Conservation (phyloP, 1,139 yeast genomes). For the Kurtzmaniella natalensis region DNA sequence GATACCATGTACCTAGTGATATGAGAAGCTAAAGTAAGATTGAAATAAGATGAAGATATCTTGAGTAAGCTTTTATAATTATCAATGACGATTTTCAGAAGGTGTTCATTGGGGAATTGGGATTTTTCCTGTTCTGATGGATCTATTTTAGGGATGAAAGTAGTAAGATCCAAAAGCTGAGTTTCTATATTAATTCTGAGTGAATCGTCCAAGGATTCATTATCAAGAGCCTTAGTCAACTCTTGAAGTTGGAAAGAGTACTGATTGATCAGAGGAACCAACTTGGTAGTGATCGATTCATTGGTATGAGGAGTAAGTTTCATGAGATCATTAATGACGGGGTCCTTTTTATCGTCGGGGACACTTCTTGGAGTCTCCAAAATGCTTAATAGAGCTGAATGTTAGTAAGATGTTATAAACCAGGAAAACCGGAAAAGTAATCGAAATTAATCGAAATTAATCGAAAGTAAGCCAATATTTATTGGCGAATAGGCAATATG, state of each 20-base stretch:
- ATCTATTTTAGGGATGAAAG: conserved; percentile 20
- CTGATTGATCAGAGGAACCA: conserved; percentile 15
- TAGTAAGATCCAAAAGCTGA: conserved; percentile 23
- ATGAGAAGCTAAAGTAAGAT: conserved; percentile 34
- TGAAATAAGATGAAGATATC: conserved; percentile 33
- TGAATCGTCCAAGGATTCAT: conserved; percentile 27
- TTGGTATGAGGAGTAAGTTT: conserved; percentile 27
- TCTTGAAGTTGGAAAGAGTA: conserved; percentile 28
- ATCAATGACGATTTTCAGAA: conserved; percentile 37
- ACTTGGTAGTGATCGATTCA: conserved; percentile 6
- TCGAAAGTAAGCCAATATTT: too few relatives aligned
- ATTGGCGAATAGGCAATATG: too few relatives aligned
- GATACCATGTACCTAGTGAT: conserved; percentile 38
- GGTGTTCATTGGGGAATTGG: conserved; percentile 28
- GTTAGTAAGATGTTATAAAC: neutral
- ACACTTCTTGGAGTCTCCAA: conserved; percentile 3
- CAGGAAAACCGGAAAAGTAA: neutral
- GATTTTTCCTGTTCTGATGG: neutral
- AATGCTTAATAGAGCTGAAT: neutral
- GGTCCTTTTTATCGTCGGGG: conserved; percentile 17
- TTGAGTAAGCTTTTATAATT: conserved; percentile 29
- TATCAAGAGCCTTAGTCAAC: conserved; percentile 24
- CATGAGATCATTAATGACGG: conserved; percentile 27
- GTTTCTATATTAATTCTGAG: conserved; percentile 27
- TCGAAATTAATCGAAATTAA: neutral